A percentile compares a stretch with the other conserved stretches of the same genome.
phyloP scores from a whole-genome alignment of 108 stramenopile genomes.

The Epipyxis sp. region DNA sequence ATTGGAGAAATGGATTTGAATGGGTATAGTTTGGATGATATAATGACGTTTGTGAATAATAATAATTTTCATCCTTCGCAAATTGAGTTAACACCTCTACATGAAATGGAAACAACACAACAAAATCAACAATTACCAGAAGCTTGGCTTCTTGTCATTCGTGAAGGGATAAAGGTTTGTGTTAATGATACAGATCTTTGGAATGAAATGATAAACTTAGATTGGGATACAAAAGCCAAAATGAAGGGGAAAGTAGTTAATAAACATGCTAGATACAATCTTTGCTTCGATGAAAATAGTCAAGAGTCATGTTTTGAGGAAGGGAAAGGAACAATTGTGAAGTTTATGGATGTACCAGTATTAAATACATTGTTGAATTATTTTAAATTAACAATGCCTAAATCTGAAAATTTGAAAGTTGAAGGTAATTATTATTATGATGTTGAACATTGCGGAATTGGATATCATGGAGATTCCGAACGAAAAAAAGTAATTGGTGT shows the following conservation, averaged over 20 bases:
- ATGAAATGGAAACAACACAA: background rate
- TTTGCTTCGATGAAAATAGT: background rate
- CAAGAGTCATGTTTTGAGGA: background rate
- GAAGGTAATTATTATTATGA: constrained; percentile 10
- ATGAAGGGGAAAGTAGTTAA: background rate
- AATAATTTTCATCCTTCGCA: too few species aligned
- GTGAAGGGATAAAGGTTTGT: background rate
- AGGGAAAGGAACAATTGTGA: background rate
- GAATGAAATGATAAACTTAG: background rate
- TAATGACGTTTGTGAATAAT: background rate
- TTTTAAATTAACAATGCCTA: too few species aligned
- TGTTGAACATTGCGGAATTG: background rate
- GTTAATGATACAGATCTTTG: background rate
- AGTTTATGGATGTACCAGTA: background rate
- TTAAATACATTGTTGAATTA: background rate
- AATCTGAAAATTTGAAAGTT: background rate
- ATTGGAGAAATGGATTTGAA: background rate
- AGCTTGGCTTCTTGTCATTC: background rate
- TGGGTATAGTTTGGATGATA: background rate
- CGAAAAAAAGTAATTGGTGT: background rate
- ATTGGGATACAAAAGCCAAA: background rate
- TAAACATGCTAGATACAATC: background rate
- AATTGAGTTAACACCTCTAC: background rate
- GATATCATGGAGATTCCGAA: background rate
- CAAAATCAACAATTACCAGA: background rate